Base-by-base conservation (phyloP, 2,329 filamentous ascomycete genomes). In the Botrytis aclada region DNA sequence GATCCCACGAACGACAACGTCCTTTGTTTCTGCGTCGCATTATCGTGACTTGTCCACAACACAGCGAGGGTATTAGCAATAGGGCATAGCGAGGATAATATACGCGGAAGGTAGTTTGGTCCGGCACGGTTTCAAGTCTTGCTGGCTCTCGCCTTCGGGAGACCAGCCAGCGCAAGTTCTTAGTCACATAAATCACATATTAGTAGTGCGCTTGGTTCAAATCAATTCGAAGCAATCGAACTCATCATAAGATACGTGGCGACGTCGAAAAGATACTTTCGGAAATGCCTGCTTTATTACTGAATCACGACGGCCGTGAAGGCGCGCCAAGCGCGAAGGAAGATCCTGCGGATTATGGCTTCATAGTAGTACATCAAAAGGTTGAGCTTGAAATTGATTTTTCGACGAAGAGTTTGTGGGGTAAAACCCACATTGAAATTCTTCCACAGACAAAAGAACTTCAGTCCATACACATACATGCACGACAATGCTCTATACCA, bases 351-450 rank as follows among this genome's bases (percentile, higher is more conserved):
- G 75, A 77, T 25, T 79, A 79, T 73, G 80, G 78, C 39, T 87
- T 84, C 75, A 80, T 87, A 58, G 84, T 98, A 73, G 87, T 93
- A 71, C 92, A 94, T 83, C 95, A 98, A 83, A 93, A 93, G 81
- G 91, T 99, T 67, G 91, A 94, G 78, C 86, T 99, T 74, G 95
- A 98, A 79, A 86, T 99, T 80, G 93, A 97, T 83, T 97, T 99
- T 81, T 87, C 88, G 76, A 88, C 88, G 71, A 91, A 90, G 82
- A 88, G 86, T 79, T 84, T 98, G 79, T 90, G 88, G 74, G 96
- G 96, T 69, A 91, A 88, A 75, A 93, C 93, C 14, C 92, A 95
- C 77, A 92, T 99, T 77, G 92, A 91, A 43, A 89, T 98, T 71
- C 77, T 80, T 34, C 85, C 87, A 74, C 86, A 86, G 77, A 83